Conservation (phyloP, 2,329 filamentous ascomycete genomes). For the Fusarium proliferatum region DNA sequence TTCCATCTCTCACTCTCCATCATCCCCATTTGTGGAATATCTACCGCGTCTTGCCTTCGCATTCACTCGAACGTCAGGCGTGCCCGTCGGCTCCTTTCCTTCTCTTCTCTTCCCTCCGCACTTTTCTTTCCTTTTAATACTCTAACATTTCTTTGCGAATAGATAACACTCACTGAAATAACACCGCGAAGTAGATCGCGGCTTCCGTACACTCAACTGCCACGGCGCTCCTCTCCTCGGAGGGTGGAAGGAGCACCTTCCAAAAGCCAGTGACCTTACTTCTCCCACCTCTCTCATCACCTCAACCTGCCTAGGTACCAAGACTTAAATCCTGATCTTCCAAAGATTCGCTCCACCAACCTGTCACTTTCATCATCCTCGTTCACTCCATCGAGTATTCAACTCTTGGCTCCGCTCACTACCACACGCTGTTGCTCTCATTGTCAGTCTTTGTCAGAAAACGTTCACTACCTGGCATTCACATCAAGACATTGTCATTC, state of each 20-base stretch:
- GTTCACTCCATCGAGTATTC: slow-evolving; percentile 8
- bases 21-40: background rate
- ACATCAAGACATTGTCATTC: slow-evolving; percentile 8
- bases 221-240: background rate
- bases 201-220: background rate
- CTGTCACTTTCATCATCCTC: slow-evolving; percentile 14
- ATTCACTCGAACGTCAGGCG: too few species aligned
- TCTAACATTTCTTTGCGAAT: background rate
- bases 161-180: background rate
- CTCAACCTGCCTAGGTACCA: background rate
- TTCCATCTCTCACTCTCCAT: background rate
- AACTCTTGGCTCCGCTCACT: slow-evolving; percentile 10
- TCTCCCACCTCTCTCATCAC: background rate
- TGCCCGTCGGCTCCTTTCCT: background rate
- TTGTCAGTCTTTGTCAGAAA: slow-evolving; percentile 16
- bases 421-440: slow-evolving; percentile 4
- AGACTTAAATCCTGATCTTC: background rate
- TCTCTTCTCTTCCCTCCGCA: background rate
- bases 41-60: background rate
- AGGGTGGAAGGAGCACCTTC: slow-evolving; percentile 25
- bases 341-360: background rate
- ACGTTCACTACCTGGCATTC: slow-evolving; percentile 21
- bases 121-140: background rate
- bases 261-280: background rate
- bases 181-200: too few species aligned